phyloP scores from a whole-genome alignment of 495 filamentous ascomycete species.

The Penicillium fimorum region DNA sequence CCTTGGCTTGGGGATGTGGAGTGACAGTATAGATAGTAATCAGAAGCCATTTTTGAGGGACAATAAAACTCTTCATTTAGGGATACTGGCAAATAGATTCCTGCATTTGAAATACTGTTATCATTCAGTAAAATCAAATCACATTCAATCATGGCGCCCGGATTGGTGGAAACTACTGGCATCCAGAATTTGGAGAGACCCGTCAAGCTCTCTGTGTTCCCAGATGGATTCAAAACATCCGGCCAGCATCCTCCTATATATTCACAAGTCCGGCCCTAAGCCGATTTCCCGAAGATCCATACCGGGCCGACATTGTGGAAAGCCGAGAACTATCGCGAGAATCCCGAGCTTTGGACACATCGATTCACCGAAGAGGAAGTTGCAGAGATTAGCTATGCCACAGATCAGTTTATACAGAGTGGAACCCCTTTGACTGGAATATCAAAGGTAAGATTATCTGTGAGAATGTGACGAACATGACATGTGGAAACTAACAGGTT shows the following conservation, averaged over 20 bases:
- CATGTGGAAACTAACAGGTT: background rate
- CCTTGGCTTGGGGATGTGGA: background rate
- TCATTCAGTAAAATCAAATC: background rate
- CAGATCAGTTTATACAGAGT: slow-evolving; percentile 65
- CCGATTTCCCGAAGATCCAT: slow-evolving; percentile 70
- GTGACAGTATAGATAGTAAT: slow-evolving; percentile 12
- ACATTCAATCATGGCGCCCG: slow-evolving; percentile 18
- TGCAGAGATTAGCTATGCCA: slow-evolving; percentile 61
- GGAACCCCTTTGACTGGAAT: slow-evolving; percentile 71
- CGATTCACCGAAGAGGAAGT: slow-evolving; percentile 64
- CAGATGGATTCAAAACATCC: slow-evolving; percentile 64
- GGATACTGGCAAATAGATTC: background rate
- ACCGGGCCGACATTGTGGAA: slow-evolving; percentile 77
- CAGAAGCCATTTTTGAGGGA: too few species aligned
- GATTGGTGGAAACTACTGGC: slow-evolving; percentile 11
- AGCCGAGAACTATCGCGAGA: slow-evolving; percentile 64
- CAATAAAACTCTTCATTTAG: background rate
- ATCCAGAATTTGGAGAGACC: slow-evolving; percentile 4
- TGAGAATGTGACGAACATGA: background rate
- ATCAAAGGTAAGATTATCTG: slow-evolving; percentile 50
- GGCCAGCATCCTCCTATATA: slow-evolving; percentile 79
- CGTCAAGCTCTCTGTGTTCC: slow-evolving; percentile 40
- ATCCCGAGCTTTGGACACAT: slow-evolving; percentile 77
- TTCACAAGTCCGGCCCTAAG: slow-evolving; percentile 63
- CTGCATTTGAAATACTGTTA: background rate